Evolutionary conservation across 2,329 filamentous ascomycete species (phyloP).

Genomic region (Xylaria sp.): DNA sequence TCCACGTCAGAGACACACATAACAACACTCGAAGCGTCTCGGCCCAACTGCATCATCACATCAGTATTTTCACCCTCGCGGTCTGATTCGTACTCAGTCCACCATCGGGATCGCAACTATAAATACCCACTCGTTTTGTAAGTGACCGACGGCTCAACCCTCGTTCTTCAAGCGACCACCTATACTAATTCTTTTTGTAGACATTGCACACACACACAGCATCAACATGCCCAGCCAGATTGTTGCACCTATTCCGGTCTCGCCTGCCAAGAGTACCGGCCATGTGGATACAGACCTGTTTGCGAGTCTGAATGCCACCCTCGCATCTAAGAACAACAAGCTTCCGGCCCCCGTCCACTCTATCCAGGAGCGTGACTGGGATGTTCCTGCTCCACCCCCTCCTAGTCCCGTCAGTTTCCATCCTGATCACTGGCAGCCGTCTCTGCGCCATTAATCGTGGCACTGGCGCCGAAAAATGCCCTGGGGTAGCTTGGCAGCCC

Average conservation of each 20-base stretch:
- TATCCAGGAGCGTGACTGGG: slow-evolving; percentile 55
- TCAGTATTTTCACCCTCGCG: slow-evolving; percentile 8
- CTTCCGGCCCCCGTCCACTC: slow-evolving; percentile 44
- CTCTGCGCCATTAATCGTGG: slow-evolving; percentile 31
- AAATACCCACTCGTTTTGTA: slow-evolving; percentile 1
- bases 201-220: slow-evolving; percentile 2
- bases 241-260: slow-evolving; percentile 44
- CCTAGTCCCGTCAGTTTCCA: slow-evolving; percentile 60
- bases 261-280: slow-evolving; percentile 42
- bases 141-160: not conserved
- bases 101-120: not conserved
- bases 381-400: slow-evolving; percentile 59
- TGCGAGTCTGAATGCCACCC: slow-evolving; percentile 48
- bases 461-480: not conserved
- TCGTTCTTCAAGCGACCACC: not conserved
- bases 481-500: not conserved
- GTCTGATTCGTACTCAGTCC: slow-evolving; percentile 7
- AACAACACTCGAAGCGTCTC: not conserved
- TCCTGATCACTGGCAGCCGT: slow-evolving; percentile 48
- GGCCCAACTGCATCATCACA: slow-evolving; percentile 2
- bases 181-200: slow-evolving; percentile 7
- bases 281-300: slow-evolving; percentile 48
- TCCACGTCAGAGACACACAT: not conserved
- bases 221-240: slow-evolving; percentile 41
- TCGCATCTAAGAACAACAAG: slow-evolving; percentile 40